These are phyloP conservation scores for Posidonia oceanica DNA, from an alignment of 116 monocot species.

Conservation along the genomic window DNA sequence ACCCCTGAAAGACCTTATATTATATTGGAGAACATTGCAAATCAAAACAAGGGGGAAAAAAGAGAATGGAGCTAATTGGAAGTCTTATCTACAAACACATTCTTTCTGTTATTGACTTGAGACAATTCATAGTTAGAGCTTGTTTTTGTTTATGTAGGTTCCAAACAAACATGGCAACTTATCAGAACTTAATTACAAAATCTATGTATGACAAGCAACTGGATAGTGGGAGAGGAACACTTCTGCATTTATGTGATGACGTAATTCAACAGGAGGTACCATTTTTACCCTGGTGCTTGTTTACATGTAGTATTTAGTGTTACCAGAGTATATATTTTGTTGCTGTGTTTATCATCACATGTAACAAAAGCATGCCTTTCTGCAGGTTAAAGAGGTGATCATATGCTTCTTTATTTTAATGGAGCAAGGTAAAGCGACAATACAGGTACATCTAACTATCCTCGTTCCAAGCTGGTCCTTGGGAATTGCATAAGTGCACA, in stretches of 20 bases:
- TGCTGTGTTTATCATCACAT: background rate
- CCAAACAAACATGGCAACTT: constrained; percentile 55
- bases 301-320: no score
- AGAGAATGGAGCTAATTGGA: no score
- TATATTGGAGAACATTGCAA: no score
- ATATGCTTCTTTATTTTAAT: constrained; percentile 73
- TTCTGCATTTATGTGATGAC: constrained; percentile 88
- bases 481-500: background rate
- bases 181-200: constrained; percentile 71
- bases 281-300: no score
- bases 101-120: no score
- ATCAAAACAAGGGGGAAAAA: no score
- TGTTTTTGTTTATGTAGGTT: constrained; percentile 35
- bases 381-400: constrained; percentile 90
- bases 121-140: background rate
- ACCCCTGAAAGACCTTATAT: no score
- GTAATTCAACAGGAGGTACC: constrained; percentile 87
- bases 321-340: no score
- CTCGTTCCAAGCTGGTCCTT: background rate
- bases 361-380: background rate
- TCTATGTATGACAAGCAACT: constrained; percentile 91
- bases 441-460: constrained; percentile 13
- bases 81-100: no score
- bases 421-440: constrained; percentile 68
- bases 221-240: constrained; percentile 83